Conservation (phyloP, 345 rosid genomes). For the Firmiana major region DNA sequence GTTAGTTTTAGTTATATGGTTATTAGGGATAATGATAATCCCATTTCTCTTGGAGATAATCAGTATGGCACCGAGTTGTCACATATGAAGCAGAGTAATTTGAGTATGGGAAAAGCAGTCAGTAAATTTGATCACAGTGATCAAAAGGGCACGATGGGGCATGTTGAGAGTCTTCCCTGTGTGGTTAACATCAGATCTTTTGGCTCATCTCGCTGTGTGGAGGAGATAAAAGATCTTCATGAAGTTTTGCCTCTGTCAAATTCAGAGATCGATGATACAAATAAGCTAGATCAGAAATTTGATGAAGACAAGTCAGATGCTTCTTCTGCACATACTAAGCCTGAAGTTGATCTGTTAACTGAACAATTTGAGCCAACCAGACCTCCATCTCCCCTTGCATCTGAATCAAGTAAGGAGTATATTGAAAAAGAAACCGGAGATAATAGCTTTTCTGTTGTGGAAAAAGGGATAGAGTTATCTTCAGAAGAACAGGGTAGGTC, state of each 20-base stretch:
- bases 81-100: constrained; percentile 37
- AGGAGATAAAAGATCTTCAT: constrained; percentile 73
- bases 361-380: constrained; percentile 36
- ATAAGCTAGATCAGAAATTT: constrained; percentile 39
- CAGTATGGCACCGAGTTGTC: constrained; percentile 33
- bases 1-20: constrained; percentile 84
- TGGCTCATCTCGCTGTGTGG: constrained; percentile 33
- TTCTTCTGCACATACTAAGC: constrained; percentile 31
- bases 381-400: constrained; percentile 17
- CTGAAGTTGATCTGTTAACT: constrained; percentile 31
- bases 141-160: constrained; percentile 33
- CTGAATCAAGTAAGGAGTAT: constrained; percentile 27
- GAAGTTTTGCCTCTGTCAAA: constrained; percentile 55
- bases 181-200: constrained; percentile 16
- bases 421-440: constrained; percentile 38
- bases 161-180: constrained; percentile 48
- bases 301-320: constrained; percentile 50
- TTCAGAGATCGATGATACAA: constrained; percentile 41
- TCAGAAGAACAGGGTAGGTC: constrained; percentile 25
- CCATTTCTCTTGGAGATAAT: constrained; percentile 29
- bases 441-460: constrained; percentile 37
- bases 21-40: constrained; percentile 53
- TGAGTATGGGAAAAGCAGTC: constrained; percentile 29
- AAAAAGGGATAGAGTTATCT: constrained; percentile 35
- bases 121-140: constrained; percentile 33